Evolutionary conservation across 352 stramenopile species (phyloP).

Genomic region (Globisporangium nodosum): DNA sequence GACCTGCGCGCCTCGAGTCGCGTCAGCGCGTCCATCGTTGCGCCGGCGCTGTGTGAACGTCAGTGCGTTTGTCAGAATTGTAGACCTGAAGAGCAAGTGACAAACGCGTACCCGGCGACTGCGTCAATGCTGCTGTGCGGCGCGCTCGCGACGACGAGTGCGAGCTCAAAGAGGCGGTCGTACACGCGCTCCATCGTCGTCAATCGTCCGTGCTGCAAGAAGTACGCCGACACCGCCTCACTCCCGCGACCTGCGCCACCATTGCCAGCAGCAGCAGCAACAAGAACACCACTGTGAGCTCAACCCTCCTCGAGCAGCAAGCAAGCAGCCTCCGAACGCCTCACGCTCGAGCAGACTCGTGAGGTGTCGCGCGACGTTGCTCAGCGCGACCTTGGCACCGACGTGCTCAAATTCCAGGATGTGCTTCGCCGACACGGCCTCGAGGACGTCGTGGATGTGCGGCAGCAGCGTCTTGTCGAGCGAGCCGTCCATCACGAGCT

Average conservation of each 20-base stretch:
- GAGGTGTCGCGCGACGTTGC: slow-evolving; percentile 25
- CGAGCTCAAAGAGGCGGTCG: slow-evolving; percentile 39
- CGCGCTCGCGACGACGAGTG: slow-evolving; percentile 19
- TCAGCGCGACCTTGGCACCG: slow-evolving; percentile 25
- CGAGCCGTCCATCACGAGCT: slow-evolving; percentile 45
- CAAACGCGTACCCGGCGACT: slow-evolving; percentile 12
- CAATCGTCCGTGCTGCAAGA: slow-evolving; percentile 44
- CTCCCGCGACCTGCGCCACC: slow-evolving; percentile 24
- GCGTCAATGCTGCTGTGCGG: slow-evolving; percentile 1
- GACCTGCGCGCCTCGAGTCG: slow-evolving; percentile 17
- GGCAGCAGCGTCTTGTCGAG: slow-evolving; percentile 51
- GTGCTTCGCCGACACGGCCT: slow-evolving; percentile 26
- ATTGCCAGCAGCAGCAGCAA: background rate
- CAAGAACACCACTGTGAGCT: background rate
- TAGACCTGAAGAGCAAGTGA: background rate
- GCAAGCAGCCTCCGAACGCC: background rate
- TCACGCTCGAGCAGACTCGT: slow-evolving; percentile 39
- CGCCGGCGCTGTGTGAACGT: slow-evolving; percentile 15
- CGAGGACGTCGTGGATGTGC: slow-evolving; percentile 50
- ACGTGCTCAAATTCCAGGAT: slow-evolving; percentile 44
- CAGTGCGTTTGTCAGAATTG: background rate
- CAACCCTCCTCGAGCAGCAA: background rate
- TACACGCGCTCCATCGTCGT: slow-evolving; percentile 31
- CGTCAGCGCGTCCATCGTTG: slow-evolving; percentile 21
- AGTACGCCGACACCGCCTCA: slow-evolving; percentile 46